Percentiles rank a stretch among this genome's conserved stretches.
These are phyloP conservation scores for Immersiella caudata DNA, from an alignment of 495 filamentous ascomycete genomes.

Conservation along the genomic window DNA sequence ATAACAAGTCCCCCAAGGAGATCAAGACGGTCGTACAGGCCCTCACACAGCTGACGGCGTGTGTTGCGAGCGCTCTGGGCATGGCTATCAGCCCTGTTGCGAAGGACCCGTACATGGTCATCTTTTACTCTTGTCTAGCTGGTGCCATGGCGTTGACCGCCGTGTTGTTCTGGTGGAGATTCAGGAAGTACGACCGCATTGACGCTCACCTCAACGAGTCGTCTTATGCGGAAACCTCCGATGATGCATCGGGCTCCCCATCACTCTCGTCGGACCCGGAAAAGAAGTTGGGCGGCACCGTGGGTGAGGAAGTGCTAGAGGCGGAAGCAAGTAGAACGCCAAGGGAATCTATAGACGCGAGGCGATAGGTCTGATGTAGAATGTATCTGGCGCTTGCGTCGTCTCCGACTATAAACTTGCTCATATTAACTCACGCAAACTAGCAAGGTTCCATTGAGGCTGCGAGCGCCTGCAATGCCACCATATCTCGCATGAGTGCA, in stretches of 20 bases:
- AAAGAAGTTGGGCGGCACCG: background rate
- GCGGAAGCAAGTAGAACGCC: background rate
- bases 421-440: constrained; percentile 4
- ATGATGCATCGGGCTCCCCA: background rate
- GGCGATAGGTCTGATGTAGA: too few relatives aligned
- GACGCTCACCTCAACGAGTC: constrained; percentile 9
- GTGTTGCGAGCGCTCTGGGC: constrained; percentile 45
- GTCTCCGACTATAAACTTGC: background rate
- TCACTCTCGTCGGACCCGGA: background rate
- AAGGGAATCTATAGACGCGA: background rate
- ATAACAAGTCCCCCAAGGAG: constrained; percentile 44
- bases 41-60: constrained; percentile 46
- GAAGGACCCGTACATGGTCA: constrained; percentile 49
- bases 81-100: constrained; percentile 47
- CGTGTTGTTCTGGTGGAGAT: constrained; percentile 37
- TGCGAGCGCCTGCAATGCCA: too few relatives aligned
- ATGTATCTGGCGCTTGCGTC: background rate
- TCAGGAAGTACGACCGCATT: constrained; percentile 32
- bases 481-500: too few relatives aligned
- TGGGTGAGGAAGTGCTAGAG: background rate
- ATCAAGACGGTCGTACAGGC: constrained; percentile 42
- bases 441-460: too few relatives aligned
- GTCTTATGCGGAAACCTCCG: background rate
- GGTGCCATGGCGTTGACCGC: constrained; percentile 38
- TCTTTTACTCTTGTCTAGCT: constrained; percentile 48